Evolutionary conservation across 176 grass and related monocot genomes (phyloP), one percentile per base, ranked within the genome.

Genomic region (Aegilops tauschii): DNA sequence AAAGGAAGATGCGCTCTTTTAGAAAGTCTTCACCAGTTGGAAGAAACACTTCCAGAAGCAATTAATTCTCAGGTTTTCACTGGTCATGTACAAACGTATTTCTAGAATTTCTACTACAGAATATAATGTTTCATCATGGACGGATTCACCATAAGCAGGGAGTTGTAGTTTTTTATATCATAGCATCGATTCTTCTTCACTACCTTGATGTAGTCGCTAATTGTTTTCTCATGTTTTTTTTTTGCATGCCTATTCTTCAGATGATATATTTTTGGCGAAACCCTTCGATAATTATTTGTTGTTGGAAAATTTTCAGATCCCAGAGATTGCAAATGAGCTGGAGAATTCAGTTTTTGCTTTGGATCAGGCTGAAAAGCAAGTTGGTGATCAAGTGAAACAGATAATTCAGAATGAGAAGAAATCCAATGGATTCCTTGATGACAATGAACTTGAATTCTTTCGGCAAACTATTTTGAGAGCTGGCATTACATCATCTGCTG

Each of bases 1-100:
- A 98, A 94, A 85, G 73, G 83, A 85, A 98, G 85, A 93, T 81
- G 42, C 59, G 75, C 69, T 80, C 96, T 98, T 91, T 36, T 96
- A 37, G 87, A 96, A 79, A 92, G 90, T 82, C 83, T 98, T 90
- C 86, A 65, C 9, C 91, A 56, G 36, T 79, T 96, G 32, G 86
- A 96, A 76, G 92, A 92, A 81, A 91, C 91, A 58, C 76, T 94
- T 83, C 82, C 94, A 8, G 79, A 86, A 49, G 78, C 83, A 31
- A 71, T 91, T 58, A 29, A 35, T 88, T 88, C 73, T 92, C 84
- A 92, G 93, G 96, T 98, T 64, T 8, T 69, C 77, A n/a, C 37
- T 78, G 18, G 68, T 79, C 40, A 69, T 71, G 21, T 71, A 84
- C 35, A 79, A 64, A 34, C 50, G 69, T 84, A 20, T 40, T 12